Base-by-base conservation (phyloP, 129 eudicot species). In the Deinandra increscens region DNA sequence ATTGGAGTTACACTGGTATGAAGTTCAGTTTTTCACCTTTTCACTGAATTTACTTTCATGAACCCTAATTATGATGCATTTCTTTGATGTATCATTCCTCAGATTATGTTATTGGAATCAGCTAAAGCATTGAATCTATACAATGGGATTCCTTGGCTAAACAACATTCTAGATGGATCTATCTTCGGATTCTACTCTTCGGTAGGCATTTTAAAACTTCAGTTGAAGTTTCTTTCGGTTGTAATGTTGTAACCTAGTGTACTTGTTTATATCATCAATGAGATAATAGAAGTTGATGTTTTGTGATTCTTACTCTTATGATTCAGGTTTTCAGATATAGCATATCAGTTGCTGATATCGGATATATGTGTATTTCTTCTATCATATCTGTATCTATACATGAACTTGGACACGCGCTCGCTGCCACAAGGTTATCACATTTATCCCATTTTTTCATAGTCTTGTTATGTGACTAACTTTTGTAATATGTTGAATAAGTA, bases 351-450 rank as follows among this genome's bases (percentile, higher is more conserved):
- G 46, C 78, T 81, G 90, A 79, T 73, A 39, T 85, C 64, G 95
- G 87, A 72, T 82, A 81, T 73, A 56, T 88, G 79, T 75, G 86
- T 29, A 23, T 81, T 69, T 81, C 95, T 70, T 50, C 98, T 5
- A 74, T 86, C 48, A 70, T 86, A 66, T 82, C 89, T 67, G 88
- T 92, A 45, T 53, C 80, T 9, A 64, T 78, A 59, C 98, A 88
- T 89, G 98, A 92, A 79, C 70, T 88, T 78, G 98, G 98, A 64
- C 98, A 88, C 71, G 98, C 96, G 64, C 84, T 86, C 79, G 86
- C 98, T 69, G 98, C 98, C 68, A 89, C 98, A 74, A 92, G 98
- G 98, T 92, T 75, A 82, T 75, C 29, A 19, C 34, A 49, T 66
- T 42, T n/a, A 56, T 71, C 49, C 50, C 62, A 17, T 18, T 50